Conservation (phyloP, 768 basidiomycete species). For the Podaxis mareebaensis region DNA sequence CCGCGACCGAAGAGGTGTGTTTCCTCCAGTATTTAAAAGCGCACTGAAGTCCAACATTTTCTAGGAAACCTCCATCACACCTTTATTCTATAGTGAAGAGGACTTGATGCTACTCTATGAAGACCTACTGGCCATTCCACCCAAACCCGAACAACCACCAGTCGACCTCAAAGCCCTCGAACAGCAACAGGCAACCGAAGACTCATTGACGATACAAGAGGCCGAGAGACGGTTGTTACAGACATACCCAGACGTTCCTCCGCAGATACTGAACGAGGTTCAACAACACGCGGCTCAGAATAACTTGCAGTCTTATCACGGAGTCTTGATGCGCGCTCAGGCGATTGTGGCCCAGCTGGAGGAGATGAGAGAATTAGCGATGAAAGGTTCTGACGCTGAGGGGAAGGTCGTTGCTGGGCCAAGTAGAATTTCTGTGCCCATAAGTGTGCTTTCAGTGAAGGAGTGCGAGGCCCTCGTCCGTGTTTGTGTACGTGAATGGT, state of each 20-base stretch:
- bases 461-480: conserved; percentile 62
- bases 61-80: conserved; percentile 16
- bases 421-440: conserved; percentile 30
- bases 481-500: conserved; percentile 40
- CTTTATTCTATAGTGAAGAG: conserved; percentile 14
- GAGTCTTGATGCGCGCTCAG: conserved; percentile 35
- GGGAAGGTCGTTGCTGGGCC: conserved; percentile 16
- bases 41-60: too few relatives aligned
- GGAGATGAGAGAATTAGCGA: conserved; percentile 23
- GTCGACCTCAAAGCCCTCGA: conserved; percentile 14
- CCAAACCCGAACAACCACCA: conserved; percentile 10
- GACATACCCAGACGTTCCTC: conserved; percentile 2
- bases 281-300: conserved; percentile 11
- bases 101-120: conserved; percentile 20
- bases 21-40: too few relatives aligned
- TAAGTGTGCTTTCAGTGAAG: conserved; percentile 45
- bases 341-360: conserved; percentile 36
- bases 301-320: conserved; percentile 28
- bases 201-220: conserved; percentile 4
- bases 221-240: conserved; percentile 6
- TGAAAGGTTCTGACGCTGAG: conserved; percentile 14
- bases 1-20: conserved; percentile 17
- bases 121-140: conserved; percentile 19
- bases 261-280: conserved; percentile 6
- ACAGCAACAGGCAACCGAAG: conserved; percentile 7